Percentiles rank a stretch among this genome's conserved stretches.
Evolutionary conservation across 768 basidiomycete genomes (phyloP).

Genomic region (Boletus rufocinnamomeus): DNA sequence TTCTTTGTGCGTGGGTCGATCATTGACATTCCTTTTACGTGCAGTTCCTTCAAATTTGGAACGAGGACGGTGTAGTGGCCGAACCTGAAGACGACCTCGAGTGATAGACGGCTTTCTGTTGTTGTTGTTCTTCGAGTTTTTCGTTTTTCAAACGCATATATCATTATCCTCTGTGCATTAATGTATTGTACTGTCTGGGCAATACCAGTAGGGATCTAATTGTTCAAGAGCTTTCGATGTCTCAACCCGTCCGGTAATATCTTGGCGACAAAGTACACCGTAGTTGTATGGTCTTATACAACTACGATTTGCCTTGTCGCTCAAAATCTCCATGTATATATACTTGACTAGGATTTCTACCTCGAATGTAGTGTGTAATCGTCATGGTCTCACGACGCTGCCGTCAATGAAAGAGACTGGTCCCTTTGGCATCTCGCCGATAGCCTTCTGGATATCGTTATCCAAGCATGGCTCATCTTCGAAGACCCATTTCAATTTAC

Average conservation of each 20-base stretch:
- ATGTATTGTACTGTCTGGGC: constrained; percentile 29
- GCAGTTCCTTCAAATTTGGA: constrained; percentile 79
- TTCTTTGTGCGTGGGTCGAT: constrained; percentile 8
- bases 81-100: constrained; percentile 57
- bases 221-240: not conserved
- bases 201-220: constrained; percentile 19
- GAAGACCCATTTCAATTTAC: constrained; percentile 69
- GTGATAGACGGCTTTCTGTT: constrained; percentile 25
- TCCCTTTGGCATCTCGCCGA: constrained; percentile 58
- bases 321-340: too few relatives aligned
- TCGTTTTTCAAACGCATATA: constrained; percentile 19
- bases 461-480: constrained; percentile 70
- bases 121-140: not conserved
- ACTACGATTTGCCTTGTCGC: not conserved
- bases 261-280: not conserved
- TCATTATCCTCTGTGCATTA: constrained; percentile 31
- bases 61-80: constrained; percentile 71
- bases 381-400: constrained; percentile 32
- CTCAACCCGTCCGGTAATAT: not conserved
- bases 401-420: constrained; percentile 54
- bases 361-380: too few relatives aligned
- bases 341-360: not conserved
- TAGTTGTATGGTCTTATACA: too few relatives aligned
- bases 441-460: constrained; percentile 44
- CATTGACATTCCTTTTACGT: constrained; percentile 1